Conservation (phyloP, 805 yeast species). For the Candida easanensis region DNA sequence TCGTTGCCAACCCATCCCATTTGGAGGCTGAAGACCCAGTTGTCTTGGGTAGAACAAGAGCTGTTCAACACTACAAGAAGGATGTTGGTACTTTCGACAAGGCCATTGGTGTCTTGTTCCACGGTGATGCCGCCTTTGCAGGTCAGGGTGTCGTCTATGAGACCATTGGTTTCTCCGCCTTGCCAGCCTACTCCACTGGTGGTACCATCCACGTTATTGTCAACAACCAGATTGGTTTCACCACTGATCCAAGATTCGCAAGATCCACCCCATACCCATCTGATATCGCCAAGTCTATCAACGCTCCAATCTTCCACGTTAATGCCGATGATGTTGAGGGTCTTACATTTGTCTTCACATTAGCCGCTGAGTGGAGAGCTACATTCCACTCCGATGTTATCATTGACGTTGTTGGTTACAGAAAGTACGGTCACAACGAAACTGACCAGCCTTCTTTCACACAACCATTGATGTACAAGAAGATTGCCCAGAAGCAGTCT, state of each 20-base stretch:
- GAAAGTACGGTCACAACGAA: constrained; percentile 99
- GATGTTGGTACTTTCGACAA: constrained; percentile 81
- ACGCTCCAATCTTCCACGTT: constrained; percentile 99
- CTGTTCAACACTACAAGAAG: constrained; percentile 86
- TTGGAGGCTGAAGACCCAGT: constrained; percentile 99
- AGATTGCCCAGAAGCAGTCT: constrained; percentile 83
- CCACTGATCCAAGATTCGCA: constrained; percentile 96
- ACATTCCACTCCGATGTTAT: constrained; percentile 95
- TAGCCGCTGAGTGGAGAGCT: constrained; percentile 99
- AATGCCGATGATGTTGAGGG: constrained; percentile 98
- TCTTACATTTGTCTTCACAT: constrained; percentile 82
- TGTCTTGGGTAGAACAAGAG: constrained; percentile 96
- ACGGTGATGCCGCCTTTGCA: constrained; percentile 99
- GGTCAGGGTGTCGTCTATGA: constrained; percentile 99
- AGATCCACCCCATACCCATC: constrained; percentile 98
- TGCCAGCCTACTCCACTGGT: constrained; percentile 97
- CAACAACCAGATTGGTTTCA: constrained; percentile 98
- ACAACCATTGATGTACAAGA: constrained; percentile 95
- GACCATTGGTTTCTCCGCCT: constrained; percentile 89
- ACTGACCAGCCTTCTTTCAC: constrained; percentile 99
- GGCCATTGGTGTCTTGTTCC: constrained; percentile 89
- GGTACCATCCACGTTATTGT: constrained; percentile 96
- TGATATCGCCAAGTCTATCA: constrained; percentile 93
- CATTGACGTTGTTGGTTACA: constrained; percentile 96
- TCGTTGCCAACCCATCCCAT: constrained; percentile 99